phyloP scores from a whole-genome alignment of 2,329 filamentous ascomycete species.

The Colletotrichum neosansevieriae region DNA sequence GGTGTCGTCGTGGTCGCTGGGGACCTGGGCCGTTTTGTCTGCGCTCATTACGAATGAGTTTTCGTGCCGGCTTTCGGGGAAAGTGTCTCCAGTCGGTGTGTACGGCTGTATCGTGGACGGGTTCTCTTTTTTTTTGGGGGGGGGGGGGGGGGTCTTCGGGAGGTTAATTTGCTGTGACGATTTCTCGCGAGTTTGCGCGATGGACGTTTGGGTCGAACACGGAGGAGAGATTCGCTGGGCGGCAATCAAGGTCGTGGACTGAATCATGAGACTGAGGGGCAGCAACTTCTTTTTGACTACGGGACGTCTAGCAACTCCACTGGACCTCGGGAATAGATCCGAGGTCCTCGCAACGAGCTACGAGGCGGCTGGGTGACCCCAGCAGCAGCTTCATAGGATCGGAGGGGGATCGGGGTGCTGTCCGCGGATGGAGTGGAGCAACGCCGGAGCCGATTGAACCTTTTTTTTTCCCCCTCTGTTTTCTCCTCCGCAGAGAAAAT shows the following conservation, averaged over 20 bases:
- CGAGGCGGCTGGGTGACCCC: constrained; percentile 27
- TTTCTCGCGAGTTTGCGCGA: no score
- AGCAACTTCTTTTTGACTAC: constrained; percentile 30
- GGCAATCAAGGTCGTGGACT: background rate
- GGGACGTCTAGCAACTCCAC: background rate
- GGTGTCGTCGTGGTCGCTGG: constrained; percentile 21
- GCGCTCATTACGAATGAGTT: constrained; percentile 18
- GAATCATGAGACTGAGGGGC: background rate
- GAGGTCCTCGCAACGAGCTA: constrained; percentile 13
- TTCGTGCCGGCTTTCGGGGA: background rate
- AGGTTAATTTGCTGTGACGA: no score
- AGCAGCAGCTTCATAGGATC: constrained; percentile 6
- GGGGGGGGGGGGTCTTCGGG: no score
- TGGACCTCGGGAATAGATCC: constrained; percentile 20
- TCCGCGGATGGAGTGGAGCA: constrained; percentile 26
- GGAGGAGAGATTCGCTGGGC: no score
- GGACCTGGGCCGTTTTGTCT: constrained; percentile 25
- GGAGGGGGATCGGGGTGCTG: constrained; percentile 27
- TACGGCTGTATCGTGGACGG: no score
- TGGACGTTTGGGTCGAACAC: no score
- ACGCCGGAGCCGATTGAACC: constrained; percentile 18
- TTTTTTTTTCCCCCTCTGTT: background rate
- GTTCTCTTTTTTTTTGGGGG: no score
- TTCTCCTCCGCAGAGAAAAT: no score
- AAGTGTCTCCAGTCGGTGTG: no score